Evolutionary conservation across 305 asterid genomes (phyloP), one percentile per base, ranked within the genome.

Genomic region (Fraxinus albicans): DNA sequence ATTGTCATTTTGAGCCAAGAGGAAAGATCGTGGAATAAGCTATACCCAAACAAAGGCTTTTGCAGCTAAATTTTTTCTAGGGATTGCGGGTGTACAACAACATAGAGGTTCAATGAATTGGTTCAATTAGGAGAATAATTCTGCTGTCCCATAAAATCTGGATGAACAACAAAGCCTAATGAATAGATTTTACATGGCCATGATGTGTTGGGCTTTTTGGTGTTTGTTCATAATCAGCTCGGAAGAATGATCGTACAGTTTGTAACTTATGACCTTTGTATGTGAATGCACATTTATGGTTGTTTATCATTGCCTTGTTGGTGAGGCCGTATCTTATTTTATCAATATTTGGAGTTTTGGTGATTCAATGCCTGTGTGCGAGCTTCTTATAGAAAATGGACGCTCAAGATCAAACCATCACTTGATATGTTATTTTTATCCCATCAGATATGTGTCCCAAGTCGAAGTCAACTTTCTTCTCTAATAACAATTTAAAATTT

Each of bases 341-440:
- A n/a, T 23, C 23, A 15, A 21, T 78, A 31, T 79, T 69, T 70
- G 82, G 36, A 67, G 79, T 35, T 29, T 35, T 12, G 3, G 53
- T 21, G 44, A 69, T 73, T 65, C 75, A n/a, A 8, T 79, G 77
- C 77, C 7, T 4, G 8, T 7, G 8, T 50, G 60, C 21, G 8
- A 50, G 55, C 69, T 70, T 42, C 75, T 80, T 58, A 76, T 72
- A 53, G 74, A 72, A 33, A 76, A 23, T 58, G 50, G 63, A 75
- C 70, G 0, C 9, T 72, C 13, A 47, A 55, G 67, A 34, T 55
- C 17, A 63, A 8, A 33, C 21, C 23, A 29, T 38, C 60, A 44
- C 75, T 79, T 80, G 58, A 31, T 81, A 77, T 47, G 73, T 55
- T 70, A 72, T 78, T 50, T 31, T 60, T 19, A 79, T 34, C 75